Percentiles rank a stretch among this genome's conserved stretches.
Conservation (phyloP, 2,329 filamentous ascomycete genomes). For the Diaporthe amygdali region DNA sequence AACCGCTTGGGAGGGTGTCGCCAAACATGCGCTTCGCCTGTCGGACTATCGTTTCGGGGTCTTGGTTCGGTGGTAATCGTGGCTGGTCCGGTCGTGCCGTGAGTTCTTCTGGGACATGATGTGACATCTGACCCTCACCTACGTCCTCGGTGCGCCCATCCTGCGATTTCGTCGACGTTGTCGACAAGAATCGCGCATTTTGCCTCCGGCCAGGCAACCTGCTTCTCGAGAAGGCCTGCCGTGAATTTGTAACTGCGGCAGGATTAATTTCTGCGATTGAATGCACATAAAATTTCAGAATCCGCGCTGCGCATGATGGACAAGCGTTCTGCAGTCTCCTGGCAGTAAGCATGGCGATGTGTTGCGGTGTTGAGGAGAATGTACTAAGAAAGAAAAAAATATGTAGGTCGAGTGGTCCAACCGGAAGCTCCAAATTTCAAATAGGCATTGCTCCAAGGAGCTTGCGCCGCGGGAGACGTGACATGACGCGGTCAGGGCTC, state of each 20-base stretch:
- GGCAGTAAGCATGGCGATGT: constrained; percentile 42
- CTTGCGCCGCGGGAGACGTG: constrained; percentile 18
- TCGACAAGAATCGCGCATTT: constrained; percentile 22
- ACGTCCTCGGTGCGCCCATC: not conserved
- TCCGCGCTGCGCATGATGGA: constrained; percentile 43
- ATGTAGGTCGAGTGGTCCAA: constrained; percentile 8
- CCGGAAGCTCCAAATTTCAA: constrained; percentile 26
- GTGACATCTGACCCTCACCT: not conserved
- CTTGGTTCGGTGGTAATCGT: constrained; percentile 26
- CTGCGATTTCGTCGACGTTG: constrained; percentile 7
- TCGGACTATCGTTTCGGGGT: constrained; percentile 69
- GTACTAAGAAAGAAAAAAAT: not conserved
- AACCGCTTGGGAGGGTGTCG: constrained; percentile 74
- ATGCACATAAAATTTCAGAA: constrained; percentile 42
- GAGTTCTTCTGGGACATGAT: constrained; percentile 6
- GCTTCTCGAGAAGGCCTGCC: constrained; percentile 6
- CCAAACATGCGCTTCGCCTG: constrained; percentile 77
- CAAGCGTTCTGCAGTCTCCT: constrained; percentile 42
- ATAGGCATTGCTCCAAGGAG: not conserved
- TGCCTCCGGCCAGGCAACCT: constrained; percentile 3
- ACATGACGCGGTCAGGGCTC: not conserved
- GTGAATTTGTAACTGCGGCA: constrained; percentile 13
- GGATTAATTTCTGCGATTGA: constrained; percentile 33
- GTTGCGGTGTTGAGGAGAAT: constrained; percentile 1
- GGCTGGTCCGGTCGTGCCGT: not conserved